Evolutionary conservation across 495 filamentous ascomycete genomes (phyloP).

Genomic region (Lentithecium fluviatile): DNA sequence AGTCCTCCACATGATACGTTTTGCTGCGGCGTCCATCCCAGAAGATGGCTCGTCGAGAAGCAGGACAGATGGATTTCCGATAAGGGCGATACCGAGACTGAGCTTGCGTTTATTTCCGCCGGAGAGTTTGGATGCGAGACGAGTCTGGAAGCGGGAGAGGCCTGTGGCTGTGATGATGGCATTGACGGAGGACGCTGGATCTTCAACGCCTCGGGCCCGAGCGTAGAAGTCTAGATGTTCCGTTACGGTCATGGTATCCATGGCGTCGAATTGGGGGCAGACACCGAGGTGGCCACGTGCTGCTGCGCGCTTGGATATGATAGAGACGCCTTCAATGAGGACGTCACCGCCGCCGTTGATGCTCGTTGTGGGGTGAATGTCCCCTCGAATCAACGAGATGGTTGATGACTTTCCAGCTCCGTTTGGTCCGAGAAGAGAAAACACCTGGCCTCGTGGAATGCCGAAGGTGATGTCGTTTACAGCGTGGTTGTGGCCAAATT

Average conservation of each 20-base stretch:
- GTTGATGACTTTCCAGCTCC: constrained; percentile 86
- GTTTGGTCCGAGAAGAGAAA: constrained; percentile 83
- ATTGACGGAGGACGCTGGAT: constrained; percentile 62
- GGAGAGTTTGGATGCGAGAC: constrained; percentile 65
- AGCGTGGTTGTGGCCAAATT: constrained; percentile 55
- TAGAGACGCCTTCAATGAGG: constrained; percentile 69
- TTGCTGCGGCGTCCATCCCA: constrained; percentile 37
- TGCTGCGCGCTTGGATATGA: constrained; percentile 59
- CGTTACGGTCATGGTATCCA: constrained; percentile 49
- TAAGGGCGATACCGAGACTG: constrained; percentile 70
- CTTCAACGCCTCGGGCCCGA: constrained; percentile 62
- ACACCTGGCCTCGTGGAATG: constrained; percentile 72
- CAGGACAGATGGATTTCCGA: constrained; percentile 71
- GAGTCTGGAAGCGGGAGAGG: constrained; percentile 53
- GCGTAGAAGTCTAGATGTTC: constrained; percentile 78
- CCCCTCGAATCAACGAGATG: constrained; percentile 81
- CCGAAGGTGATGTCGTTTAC: constrained; percentile 82
- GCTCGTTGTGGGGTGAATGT: constrained; percentile 51
- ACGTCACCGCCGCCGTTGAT: constrained; percentile 56
- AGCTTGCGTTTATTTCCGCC: constrained; percentile 77
- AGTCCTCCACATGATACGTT: constrained; percentile 39
- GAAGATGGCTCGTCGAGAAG: constrained; percentile 56
- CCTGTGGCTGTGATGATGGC: constrained; percentile 43
- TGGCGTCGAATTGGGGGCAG: constrained; percentile 68
- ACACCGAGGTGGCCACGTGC: constrained; percentile 76